These are phyloP conservation scores for Verticillium nonalfalfae DNA, from an alignment of 2,329 filamentous ascomycete genomes.

Conservation along the genomic window DNA sequence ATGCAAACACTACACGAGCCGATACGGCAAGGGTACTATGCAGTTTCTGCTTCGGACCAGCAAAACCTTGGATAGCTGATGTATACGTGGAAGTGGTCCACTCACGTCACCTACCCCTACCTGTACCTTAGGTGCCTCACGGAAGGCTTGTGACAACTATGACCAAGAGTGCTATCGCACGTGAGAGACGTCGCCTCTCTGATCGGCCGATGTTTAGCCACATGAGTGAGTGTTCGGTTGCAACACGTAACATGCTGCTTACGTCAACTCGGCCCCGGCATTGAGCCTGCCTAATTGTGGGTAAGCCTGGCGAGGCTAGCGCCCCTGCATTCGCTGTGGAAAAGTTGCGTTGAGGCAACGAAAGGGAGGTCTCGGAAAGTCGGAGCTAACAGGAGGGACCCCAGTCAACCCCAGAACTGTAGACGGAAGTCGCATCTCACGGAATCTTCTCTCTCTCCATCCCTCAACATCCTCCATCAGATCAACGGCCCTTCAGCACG, in stretches of 20 bases:
- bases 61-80: too few species aligned
- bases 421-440: neutral
- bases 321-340: neutral
- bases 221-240: neutral
- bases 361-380: neutral
- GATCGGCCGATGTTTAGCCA: neutral
- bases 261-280: neutral
- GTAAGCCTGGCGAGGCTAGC: neutral
- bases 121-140: neutral
- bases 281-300: neutral
- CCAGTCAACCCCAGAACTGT: neutral
- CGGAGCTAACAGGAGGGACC: neutral
- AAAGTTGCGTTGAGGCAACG: neutral
- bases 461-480: neutral
- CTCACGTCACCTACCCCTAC: neutral
- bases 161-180: neutral
- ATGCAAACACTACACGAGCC: too few species aligned
- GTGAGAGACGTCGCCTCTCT: neutral
- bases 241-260: neutral
- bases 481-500: neutral
- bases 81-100: too few species aligned
- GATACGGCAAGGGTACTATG: too few species aligned
- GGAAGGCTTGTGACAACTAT: neutral
- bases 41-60: too few species aligned
- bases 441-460: neutral